These are phyloP conservation scores for Alternaria atra DNA, from an alignment of 2,329 filamentous ascomycete species.

Conservation along the genomic window DNA sequence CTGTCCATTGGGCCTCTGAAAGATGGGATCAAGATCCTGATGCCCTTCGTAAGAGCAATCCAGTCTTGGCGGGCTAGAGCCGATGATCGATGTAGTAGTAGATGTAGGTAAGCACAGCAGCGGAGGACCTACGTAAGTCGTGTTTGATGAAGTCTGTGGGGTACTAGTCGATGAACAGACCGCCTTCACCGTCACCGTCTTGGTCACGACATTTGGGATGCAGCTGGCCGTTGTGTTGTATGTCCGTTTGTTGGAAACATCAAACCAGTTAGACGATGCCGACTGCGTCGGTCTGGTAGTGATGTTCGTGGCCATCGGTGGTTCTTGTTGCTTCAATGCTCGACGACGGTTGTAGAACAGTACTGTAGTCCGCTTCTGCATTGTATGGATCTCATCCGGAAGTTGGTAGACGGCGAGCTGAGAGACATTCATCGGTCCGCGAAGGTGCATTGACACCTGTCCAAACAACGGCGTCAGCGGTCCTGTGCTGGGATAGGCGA, in stretches of 20 bases:
- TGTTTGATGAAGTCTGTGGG: conserved; percentile 3
- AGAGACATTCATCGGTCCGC: conserved; percentile 73
- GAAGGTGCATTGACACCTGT: conserved; percentile 77
- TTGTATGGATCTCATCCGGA: conserved; percentile 25
- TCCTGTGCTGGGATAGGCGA: conserved; percentile 67
- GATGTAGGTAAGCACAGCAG: conserved; percentile 18
- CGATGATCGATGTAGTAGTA: background rate
- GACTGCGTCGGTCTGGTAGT: background rate
- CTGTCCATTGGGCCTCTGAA: conserved; percentile 5
- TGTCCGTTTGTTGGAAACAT: conserved; percentile 6
- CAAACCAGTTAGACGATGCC: background rate
- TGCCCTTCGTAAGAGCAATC: conserved; percentile 6
- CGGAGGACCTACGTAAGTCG: conserved; percentile 13
- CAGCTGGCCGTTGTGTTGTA: conserved; percentile 15
- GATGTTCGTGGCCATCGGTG: too few relatives aligned
- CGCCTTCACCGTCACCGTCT: conserved; percentile 23
- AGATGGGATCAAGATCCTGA: background rate
- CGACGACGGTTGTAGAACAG: conserved; percentile 29
- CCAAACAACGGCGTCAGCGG: conserved; percentile 73
- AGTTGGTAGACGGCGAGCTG: conserved; percentile 75
- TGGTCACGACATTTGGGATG: conserved; percentile 18
- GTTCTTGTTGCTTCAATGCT: conserved; percentile 14
- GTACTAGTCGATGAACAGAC: conserved; percentile 10
- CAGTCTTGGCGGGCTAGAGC: background rate
- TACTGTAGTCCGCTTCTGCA: conserved; percentile 27